Conservation (phyloP, 2,329 filamentous ascomycete species). For the Sporothrix curviconia region DNA sequence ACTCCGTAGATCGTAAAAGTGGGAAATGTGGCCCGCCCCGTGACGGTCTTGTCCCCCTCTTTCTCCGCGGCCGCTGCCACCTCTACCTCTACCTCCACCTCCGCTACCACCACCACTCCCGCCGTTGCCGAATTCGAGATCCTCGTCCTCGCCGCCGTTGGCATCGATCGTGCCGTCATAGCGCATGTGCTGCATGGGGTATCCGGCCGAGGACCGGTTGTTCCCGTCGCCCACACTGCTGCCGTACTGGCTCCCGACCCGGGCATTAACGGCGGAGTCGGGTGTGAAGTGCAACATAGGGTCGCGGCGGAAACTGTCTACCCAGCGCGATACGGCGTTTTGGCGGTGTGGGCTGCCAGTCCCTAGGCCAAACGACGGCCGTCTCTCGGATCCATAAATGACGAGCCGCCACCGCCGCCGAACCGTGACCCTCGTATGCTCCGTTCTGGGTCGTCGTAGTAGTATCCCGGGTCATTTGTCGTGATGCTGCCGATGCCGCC, state of each 20-base stretch:
- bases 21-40: no score
- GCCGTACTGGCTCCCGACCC: neutral
- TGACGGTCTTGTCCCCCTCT: conserved; percentile 20
- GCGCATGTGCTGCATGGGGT: conserved; percentile 13
- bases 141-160: neutral
- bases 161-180: neutral
- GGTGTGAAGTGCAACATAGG: conserved; percentile 44
- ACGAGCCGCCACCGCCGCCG: neutral
- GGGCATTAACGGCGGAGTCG: conserved; percentile 29
- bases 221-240: conserved; percentile 1
- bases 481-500: neutral
- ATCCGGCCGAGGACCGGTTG: neutral
- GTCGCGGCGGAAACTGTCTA: conserved; percentile 60
- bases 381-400: conserved; percentile 2
- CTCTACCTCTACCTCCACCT: neutral
- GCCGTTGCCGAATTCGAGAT: neutral
- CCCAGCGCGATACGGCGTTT: conserved; percentile 31
- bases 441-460: conserved; percentile 19
- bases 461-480: conserved; percentile 9
- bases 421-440: neutral
- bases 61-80: neutral
- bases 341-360: conserved; percentile 6
- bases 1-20: conserved; percentile 49
- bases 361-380: conserved; percentile 18
- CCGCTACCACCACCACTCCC: neutral